phyloP scores from a whole-genome alignment of 2,329 filamentous ascomycete species.

The Rasamsonia emersonii region DNA sequence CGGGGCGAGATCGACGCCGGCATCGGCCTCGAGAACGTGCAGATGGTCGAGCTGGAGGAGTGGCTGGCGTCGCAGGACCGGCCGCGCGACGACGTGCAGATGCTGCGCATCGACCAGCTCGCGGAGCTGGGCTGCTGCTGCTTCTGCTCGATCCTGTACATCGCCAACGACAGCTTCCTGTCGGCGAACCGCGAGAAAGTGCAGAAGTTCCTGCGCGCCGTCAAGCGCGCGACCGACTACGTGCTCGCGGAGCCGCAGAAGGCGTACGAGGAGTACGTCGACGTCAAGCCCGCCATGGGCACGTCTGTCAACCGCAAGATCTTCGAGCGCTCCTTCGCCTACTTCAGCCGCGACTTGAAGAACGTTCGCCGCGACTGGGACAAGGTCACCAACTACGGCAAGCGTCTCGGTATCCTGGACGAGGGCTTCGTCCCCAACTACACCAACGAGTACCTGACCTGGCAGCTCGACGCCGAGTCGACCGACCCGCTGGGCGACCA shows the following conservation, averaged over 20 bases:
- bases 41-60: constrained; percentile 74
- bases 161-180: constrained; percentile 65
- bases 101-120: constrained; percentile 73
- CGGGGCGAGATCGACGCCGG: constrained; percentile 64
- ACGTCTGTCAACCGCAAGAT: constrained; percentile 65
- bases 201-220: constrained; percentile 59
- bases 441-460: constrained; percentile 62
- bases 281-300: constrained; percentile 63
- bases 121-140: constrained; percentile 74
- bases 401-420: constrained; percentile 61
- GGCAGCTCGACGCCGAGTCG: constrained; percentile 57
- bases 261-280: constrained; percentile 61
- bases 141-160: constrained; percentile 76
- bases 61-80: constrained; percentile 60
- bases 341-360: constrained; percentile 66
- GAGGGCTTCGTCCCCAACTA: constrained; percentile 61
- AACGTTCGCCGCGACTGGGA: constrained; percentile 67
- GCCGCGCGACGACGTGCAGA: constrained; percentile 60
- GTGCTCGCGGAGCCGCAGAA: constrained; percentile 55
- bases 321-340: constrained; percentile 69
- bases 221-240: constrained; percentile 66
- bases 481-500: constrained; percentile 62
- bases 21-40: constrained; percentile 70
- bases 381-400: constrained; percentile 70
- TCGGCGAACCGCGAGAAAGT: constrained; percentile 58